Base-by-base conservation (phyloP, 2,329 filamentous ascomycete genomes). In the Calonectria hawksworthii region DNA sequence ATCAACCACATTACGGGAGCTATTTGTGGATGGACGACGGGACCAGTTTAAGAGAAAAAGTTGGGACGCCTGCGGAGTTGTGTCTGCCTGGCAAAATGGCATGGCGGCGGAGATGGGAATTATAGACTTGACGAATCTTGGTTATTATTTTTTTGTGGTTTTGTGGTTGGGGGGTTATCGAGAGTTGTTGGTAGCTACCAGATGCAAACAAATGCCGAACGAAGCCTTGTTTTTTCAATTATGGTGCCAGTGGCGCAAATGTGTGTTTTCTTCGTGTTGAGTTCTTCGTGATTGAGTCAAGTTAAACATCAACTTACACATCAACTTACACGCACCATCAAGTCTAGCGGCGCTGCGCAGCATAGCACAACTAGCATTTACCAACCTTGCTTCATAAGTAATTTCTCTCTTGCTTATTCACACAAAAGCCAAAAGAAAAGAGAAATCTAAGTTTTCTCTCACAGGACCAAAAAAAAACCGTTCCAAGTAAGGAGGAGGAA, bases 41-140 rank as follows among this genome's bases (percentile, higher is more conserved):
- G 56, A 52, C 26, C 71, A 56, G 54, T 63, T 36, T 50, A 73
- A 69, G 61, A 36, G 34, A 65, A 65, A 65, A 65, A 65, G 61
- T 61, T 61, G 56, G 56, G 56, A 61, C 7, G 56, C 56, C 16
- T n/a, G 56, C 23, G 54, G 23, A 47, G 68, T 70, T 59, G 16
- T 61, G 38, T 41, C 34, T 61, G 56, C 18, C n/a, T 18, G 56
- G 34, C n/a, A 41, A 61, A 36, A 59, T 26, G 56, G 32, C 34
- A 18, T 61, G 56, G 56, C 34, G 54, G 54, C 56, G 56, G 56
- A 61, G 56, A 61, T 61, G 56, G 56, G 16, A 38, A 38, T 56
- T 41, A 61, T 61, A 26, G 56, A 61, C 34, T 14, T 41, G 56
- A 61, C 13, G 56, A 41, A 61, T 61, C 14, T 61, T 41, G 56